Evolutionary conservation across 164 flowering plant species (phyloP), one percentile per base, ranked within the genome.

Genomic region (Tetracentron sinense): DNA sequence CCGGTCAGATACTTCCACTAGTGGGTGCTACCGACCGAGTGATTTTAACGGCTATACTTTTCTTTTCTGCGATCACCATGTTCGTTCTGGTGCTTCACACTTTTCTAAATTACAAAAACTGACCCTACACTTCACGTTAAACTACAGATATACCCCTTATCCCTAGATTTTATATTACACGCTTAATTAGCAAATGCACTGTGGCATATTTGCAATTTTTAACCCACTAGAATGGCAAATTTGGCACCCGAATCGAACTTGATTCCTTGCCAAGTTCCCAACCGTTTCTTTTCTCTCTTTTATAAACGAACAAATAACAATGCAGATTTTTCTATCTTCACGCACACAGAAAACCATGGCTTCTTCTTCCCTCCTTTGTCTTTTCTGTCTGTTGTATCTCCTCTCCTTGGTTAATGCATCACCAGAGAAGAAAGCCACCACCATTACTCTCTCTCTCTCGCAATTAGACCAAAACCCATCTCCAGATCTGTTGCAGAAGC

Each of bases 361-460:
- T 29, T 20, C 61, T 35, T 33, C 20, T 62, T 17, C 22, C 29
- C 42, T 68, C 60, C 48, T 52, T 66, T 63, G 38, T 35, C 49
- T 62, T 64, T 31, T 58, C 68, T 58, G 31, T 65, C 54, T 71
- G 61, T 25, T 51, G 68, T 61, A 44, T 54, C 50, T 62, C 60
- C 61, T 55, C 0, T 44, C 62, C 51, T 35, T 57, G 52, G 28
- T 57, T 47, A 50, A 64, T 23, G 62, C 74, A 29, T 65, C 66
- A 14, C 54, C 72, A 29, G 50, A 10, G 21, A 19, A 20, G 53
- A 55, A 6, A 38, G 15, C 47, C 33, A n/a, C 64, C 42, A 20
- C 73, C 70, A 70, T 67, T 44, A 63, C 74, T 3, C 55, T 80
- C 21, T 63, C 84, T 26, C 76, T 83, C 42, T 38, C 70, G 38